Evolutionary conservation across 176 grass and related monocot species (phyloP).

Genomic region (Aegilops longissima): DNA sequence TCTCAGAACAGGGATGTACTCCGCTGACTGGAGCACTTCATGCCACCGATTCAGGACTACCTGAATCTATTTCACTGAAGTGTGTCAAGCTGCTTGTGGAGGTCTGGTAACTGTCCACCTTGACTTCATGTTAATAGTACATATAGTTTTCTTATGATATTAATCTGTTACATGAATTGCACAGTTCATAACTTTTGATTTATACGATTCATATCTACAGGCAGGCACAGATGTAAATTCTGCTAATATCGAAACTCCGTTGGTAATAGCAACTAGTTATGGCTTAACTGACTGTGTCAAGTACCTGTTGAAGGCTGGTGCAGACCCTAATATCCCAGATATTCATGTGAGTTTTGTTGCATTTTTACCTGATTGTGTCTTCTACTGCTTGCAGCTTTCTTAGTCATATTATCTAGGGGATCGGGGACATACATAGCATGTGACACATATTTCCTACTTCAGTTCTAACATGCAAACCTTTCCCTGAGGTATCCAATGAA

Average conservation of each 20-base stretch:
- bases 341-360: neutral
- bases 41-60: neutral
- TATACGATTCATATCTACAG: neutral
- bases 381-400: neutral
- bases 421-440: neutral
- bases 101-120: neutral
- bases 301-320: neutral
- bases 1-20: neutral
- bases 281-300: neutral
- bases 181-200: neutral
- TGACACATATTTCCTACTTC: neutral
- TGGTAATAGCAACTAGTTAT: neutral
- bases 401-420: neutral
- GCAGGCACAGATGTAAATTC: neutral
- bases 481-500: neutral
- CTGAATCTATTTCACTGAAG: conserved; percentile 4
- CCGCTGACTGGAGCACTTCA: neutral
- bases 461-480: neutral
- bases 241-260: neutral
- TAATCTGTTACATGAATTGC: neutral
- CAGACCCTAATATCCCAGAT: neutral
- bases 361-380: neutral
- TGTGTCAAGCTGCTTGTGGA: conserved; percentile 8
- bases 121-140: neutral
- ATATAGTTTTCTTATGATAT: neutral